phyloP scores from a whole-genome alignment of 2,329 filamentous ascomycete genomes.

The Beauveria brongniartii region DNA sequence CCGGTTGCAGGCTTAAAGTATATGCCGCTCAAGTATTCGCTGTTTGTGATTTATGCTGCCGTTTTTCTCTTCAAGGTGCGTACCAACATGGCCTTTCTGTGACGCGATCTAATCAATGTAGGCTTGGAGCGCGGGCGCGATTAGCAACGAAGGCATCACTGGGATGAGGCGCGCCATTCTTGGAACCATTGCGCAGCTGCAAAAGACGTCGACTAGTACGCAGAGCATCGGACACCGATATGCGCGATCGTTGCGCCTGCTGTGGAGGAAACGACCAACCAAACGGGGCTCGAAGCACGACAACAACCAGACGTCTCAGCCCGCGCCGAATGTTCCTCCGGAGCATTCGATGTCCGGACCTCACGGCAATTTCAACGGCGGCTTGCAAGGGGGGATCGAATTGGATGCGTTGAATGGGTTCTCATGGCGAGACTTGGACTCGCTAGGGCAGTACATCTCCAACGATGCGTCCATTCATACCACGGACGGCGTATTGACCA shows the following conservation, averaged over 20 bases:
- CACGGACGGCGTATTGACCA: constrained; percentile 20
- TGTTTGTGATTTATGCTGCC: constrained; percentile 55
- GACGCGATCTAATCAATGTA: constrained; percentile 15
- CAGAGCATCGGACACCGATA: constrained; percentile 56
- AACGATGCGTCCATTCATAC: constrained; percentile 18
- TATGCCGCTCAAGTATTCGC: constrained; percentile 56
- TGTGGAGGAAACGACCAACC: constrained; percentile 41
- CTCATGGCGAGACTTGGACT: constrained; percentile 53
- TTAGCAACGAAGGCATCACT: constrained; percentile 45
- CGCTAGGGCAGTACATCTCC: constrained; percentile 46
- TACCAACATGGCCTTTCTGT: neutral
- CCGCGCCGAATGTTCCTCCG: constrained; percentile 20
- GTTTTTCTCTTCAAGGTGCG: constrained; percentile 57
- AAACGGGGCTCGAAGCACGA: constrained; percentile 12
- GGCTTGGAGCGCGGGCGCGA: constrained; percentile 51
- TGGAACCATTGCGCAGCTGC: constrained; percentile 50
- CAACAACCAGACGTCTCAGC: constrained; percentile 16
- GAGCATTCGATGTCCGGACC: constrained; percentile 14
- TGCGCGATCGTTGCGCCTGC: constrained; percentile 48
- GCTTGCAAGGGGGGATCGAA: constrained; percentile 24
- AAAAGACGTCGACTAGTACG: constrained; percentile 46
- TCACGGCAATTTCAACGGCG: constrained; percentile 11
- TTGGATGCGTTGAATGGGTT: constrained; percentile 45
- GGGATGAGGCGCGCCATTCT: constrained; percentile 49
- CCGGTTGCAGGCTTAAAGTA: constrained; percentile 51